Conservation (phyloP, 345 rosid genomes). For the Linum trigynum region DNA sequence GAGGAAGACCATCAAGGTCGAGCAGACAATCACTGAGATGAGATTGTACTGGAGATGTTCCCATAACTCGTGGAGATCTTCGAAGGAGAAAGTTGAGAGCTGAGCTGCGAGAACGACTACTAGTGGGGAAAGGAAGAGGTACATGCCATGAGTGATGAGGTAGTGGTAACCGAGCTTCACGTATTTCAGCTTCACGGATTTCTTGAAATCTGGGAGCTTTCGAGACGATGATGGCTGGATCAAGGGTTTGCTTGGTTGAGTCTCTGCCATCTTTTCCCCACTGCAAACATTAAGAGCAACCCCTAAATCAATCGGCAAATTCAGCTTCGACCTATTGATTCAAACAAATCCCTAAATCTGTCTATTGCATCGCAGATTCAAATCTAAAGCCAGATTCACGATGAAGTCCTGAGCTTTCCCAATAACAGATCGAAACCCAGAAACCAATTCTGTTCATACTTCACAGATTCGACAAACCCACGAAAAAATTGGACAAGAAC, state of each 20-base stretch:
- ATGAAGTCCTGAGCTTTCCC: no score
- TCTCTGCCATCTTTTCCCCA: slow-evolving; percentile 12
- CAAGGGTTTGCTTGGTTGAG: slow-evolving; percentile 13
- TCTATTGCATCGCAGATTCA: no score
- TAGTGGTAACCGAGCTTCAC: slow-evolving; percentile 21
- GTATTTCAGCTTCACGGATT: slow-evolving; percentile 19
- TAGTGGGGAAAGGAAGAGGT: slow-evolving; percentile 13
- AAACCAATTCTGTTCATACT: no score
- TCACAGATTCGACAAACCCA: no score
- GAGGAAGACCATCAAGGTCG: neutral
- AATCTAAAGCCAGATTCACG: no score
- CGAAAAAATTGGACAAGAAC: no score
- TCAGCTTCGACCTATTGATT: no score
- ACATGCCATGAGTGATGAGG: slow-evolving; percentile 21
- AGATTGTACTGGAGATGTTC: slow-evolving; percentile 19
- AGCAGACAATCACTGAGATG: slow-evolving; percentile 13
- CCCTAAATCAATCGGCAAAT: no score
- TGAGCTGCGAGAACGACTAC: slow-evolving; percentile 14
- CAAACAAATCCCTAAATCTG: no score
- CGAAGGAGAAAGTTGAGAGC: slow-evolving; percentile 16
- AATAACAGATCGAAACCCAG: no score
- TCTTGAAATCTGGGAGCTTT: slow-evolving; percentile 18
- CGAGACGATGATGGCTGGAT: slow-evolving; percentile 14
- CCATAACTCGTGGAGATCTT: slow-evolving; percentile 16
- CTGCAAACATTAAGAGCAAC: neutral